Percentiles rank a stretch among this genome's conserved stretches.
These are phyloP conservation scores for Pseudocercospora fijiensis DNA, from an alignment of 2,329 filamentous ascomycete species.

Conservation along the genomic window DNA sequence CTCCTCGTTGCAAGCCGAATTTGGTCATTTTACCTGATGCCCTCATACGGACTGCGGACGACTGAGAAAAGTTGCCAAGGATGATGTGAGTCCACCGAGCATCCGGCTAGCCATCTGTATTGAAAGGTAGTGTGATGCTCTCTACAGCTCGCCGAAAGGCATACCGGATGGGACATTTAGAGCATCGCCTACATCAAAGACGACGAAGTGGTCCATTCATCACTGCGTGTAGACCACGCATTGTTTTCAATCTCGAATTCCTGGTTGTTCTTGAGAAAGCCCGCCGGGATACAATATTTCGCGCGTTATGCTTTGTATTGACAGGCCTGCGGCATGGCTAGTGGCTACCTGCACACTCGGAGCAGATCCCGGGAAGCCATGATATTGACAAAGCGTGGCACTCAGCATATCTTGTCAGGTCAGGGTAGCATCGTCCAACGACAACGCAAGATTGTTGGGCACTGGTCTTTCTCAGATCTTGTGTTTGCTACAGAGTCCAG, in stretches of 20 bases:
- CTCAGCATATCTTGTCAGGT: neutral
- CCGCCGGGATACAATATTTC: neutral
- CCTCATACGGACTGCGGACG: neutral
- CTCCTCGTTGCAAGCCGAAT: neutral
- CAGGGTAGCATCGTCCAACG: neutral
- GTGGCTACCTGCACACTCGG: neutral
- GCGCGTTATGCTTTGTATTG: neutral
- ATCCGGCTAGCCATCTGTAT: neutral
- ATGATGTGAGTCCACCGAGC: neutral
- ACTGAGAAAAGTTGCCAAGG: neutral
- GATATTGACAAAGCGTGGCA: constrained; percentile 5
- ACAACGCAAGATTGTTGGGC: neutral
- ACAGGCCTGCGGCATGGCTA: neutral
- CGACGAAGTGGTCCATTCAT: neutral
- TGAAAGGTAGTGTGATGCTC: neutral
- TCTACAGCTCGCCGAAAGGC: too few relatives aligned
- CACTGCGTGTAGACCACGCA: neutral
- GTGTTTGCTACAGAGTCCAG: neutral
- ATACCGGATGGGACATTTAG: too few relatives aligned
- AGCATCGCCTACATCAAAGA: neutral
- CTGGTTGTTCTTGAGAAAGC: neutral
- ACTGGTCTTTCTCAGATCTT: neutral
- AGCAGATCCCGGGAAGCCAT: neutral
- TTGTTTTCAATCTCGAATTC: neutral
- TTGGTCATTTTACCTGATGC: neutral